phyloP scores from a whole-genome alignment of 2,329 filamentous ascomycete species.

The Cladosporium sp. region DNA sequence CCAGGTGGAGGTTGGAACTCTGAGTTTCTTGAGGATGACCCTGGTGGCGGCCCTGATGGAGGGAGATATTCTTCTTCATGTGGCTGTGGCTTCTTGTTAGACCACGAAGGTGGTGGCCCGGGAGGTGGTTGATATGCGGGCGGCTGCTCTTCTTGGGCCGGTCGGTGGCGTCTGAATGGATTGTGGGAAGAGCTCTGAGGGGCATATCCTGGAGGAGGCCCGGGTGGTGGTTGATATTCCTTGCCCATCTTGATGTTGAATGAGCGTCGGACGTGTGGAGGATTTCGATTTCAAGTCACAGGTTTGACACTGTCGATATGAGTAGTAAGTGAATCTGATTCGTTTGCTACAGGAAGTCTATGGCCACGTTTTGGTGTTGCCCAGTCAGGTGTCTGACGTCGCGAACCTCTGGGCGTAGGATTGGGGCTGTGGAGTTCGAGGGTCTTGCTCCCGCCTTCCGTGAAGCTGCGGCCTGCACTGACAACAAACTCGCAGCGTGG shows the following conservation, averaged over 20 bases:
- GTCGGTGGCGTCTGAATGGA: slow-evolving; percentile 15
- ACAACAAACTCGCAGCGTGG: too few species aligned
- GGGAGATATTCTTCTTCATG: slow-evolving; percentile 13
- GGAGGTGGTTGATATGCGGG: slow-evolving; percentile 26
- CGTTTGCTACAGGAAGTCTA: neutral
- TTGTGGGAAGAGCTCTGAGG: slow-evolving; percentile 15
- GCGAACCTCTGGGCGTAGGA: neutral
- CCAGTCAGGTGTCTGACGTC: neutral
- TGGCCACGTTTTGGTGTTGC: neutral
- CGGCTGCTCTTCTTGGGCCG: slow-evolving; percentile 12
- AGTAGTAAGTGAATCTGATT: too few species aligned
- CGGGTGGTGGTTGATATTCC: slow-evolving; percentile 28
- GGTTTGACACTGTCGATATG: neutral
- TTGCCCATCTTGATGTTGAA: slow-evolving; percentile 15
- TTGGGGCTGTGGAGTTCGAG: too few species aligned
- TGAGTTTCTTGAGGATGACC: slow-evolving; percentile 34
- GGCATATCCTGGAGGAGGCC: slow-evolving; percentile 28
- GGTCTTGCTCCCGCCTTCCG: too few species aligned
- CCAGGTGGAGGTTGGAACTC: slow-evolving; percentile 23
- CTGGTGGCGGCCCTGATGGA: slow-evolving; percentile 21
- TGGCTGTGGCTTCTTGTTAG: slow-evolving; percentile 14
- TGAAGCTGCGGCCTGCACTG: too few species aligned
- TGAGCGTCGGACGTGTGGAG: neutral
- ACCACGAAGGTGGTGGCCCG: slow-evolving; percentile 27
- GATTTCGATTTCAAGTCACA: neutral